A percentile compares a stretch with the other conserved stretches of the same genome.
These are phyloP conservation scores for Cornus florida DNA, from an alignment of 148 eudicot species.

Conservation along the genomic window DNA sequence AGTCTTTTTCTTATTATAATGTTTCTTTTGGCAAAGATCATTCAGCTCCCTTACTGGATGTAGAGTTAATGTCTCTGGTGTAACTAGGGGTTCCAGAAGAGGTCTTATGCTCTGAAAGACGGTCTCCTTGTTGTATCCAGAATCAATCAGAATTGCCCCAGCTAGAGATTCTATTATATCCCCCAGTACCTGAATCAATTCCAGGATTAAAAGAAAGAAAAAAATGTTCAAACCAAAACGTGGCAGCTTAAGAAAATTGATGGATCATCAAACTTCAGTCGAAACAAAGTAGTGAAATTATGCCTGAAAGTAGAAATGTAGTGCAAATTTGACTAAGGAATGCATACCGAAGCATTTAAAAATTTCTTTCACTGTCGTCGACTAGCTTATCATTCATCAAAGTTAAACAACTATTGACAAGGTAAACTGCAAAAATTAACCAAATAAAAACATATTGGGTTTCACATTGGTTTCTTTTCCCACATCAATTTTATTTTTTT, in stretches of 20 bases:
- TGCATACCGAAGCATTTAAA: no score
- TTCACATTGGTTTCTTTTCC: background rate
- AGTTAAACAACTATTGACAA: no score
- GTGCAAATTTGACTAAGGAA: background rate
- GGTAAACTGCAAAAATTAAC: background rate
- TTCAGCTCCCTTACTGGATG: slow-evolving; percentile 67
- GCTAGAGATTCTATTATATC: slow-evolving; percentile 90
- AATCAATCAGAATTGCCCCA: slow-evolving; percentile 83
- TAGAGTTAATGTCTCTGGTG: slow-evolving; percentile 64
- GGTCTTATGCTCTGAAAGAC: slow-evolving; percentile 62
- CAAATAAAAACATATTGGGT: background rate
- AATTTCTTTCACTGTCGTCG: no score
- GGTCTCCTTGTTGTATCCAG: slow-evolving; percentile 52
- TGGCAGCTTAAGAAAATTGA: background rate
- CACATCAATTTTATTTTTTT: no score
- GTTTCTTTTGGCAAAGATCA: slow-evolving; percentile 48
- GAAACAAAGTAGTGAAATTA: background rate
- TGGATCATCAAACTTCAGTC: background rate
- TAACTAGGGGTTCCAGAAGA: slow-evolving; percentile 69
- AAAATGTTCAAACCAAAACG: background rate
- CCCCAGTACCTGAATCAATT: slow-evolving; percentile 61
- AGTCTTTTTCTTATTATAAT: slow-evolving; percentile 28
- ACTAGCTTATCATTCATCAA: no score
- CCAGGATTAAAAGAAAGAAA: background rate
- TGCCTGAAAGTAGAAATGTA: background rate